phyloP scores from a whole-genome alignment of 495 filamentous ascomycete species.

The Penicillium samsonianum region DNA sequence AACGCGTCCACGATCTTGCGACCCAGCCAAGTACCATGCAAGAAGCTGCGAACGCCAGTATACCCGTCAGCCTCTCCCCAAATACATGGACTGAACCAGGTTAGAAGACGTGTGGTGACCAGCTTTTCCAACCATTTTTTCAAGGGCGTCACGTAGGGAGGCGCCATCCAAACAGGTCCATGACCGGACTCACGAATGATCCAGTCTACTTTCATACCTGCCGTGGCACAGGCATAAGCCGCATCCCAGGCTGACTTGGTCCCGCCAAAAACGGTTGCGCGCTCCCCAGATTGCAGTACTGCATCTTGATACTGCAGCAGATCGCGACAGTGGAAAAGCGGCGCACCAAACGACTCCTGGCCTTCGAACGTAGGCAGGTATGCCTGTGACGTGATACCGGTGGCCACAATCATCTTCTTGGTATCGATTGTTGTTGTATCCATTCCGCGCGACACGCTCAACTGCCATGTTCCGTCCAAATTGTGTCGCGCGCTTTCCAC shows the following conservation, averaged over 20 bases:
- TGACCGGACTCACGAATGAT: constrained; percentile 76
- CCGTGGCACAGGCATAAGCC: constrained; percentile 65
- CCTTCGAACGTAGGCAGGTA: constrained; percentile 54
- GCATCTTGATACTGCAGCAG: constrained; percentile 46
- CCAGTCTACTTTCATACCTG: constrained; percentile 71
- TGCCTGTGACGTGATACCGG: constrained; percentile 66
- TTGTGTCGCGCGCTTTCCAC: constrained; percentile 55
- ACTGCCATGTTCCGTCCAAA: constrained; percentile 41
- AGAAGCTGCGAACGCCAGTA: constrained; percentile 47
- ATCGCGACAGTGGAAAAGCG: constrained; percentile 65
- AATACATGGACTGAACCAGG: constrained; percentile 66
- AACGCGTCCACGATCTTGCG: constrained; percentile 68
- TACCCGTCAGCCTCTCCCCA: constrained; percentile 60
- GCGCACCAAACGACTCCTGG: constrained; percentile 51
- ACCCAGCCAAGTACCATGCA: constrained; percentile 68
- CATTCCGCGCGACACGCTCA: constrained; percentile 29
- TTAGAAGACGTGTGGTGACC: constrained; percentile 61
- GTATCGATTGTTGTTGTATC: constrained; percentile 38
- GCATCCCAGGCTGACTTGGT: constrained; percentile 79
- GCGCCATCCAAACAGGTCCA: constrained; percentile 72
- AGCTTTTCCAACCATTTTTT: constrained; percentile 66
- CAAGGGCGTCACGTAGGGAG: constrained; percentile 60
- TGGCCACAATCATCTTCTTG: constrained; percentile 67
- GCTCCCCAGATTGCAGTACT: constrained; percentile 36
- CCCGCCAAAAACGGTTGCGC: constrained; percentile 65